Base-by-base conservation (phyloP, 345 rosid genomes). In the Gossypium ekmanianum region DNA sequence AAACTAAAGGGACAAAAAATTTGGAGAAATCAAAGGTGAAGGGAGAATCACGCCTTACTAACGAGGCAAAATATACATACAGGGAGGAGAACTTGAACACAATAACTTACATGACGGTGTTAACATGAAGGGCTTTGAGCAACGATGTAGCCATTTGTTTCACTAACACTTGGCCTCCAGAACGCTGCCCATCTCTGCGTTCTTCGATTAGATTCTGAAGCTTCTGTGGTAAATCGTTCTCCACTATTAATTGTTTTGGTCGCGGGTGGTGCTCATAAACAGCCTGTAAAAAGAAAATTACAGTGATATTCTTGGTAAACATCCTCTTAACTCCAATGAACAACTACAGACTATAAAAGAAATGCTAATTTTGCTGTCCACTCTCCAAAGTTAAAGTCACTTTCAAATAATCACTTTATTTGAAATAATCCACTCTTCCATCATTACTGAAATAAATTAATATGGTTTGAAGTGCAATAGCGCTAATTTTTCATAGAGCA, bases 191-290 rank as follows among this genome's bases (percentile, higher is more conserved):
- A 59, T 91, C 98, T 48, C 99, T 82, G 41, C 99, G 92, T 80
- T 95, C 99, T 82, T 91, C 98, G 0, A 95, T 95, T 62, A 95
- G 84, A 81, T 90, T 91, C 82, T 89, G 84, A 77, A 95, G 94
- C 71, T 93, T 91, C 63, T 84, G 92, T 7, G 98, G 98, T 14
- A 95, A 88, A 76, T 93, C 89, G 61, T 93, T 95, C 91, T 95
- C 99, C 76, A 95, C 96, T 3, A 95, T 95, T 88, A 95, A 81
- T 72, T 95, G 98, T 77, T 95, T 95, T 22, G 99, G 99, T 58
- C 91, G 87, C 3, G 99, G 99, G 78, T 95, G 99, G 79, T 95
- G 99, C 93, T 95, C 99, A 58, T 95, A 95, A n/a, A 95, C 99
- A 66, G 98, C 94, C 99, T 95, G 83, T 51, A 61, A 74, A 8